Evolutionary conservation across 805 yeast genomes (phyloP).

Genomic region (Lipomyces starkeyi): DNA sequence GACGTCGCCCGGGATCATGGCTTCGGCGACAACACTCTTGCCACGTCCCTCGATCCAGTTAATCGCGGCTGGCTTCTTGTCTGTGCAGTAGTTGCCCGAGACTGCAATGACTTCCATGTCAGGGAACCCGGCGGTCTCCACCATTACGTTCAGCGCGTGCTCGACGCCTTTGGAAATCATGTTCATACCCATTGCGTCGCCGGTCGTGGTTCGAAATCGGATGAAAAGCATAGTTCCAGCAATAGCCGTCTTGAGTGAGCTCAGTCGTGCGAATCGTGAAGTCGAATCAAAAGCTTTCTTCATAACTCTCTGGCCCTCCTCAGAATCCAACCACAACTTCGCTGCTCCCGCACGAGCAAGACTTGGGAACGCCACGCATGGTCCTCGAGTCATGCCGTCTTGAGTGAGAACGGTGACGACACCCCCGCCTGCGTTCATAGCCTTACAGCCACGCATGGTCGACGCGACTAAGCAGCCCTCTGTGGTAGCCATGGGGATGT

Average conservation of each 20-base stretch:
- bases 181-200: slow-evolving; percentile 99
- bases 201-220: slow-evolving; percentile 97
- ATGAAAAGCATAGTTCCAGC: slow-evolving; percentile 90
- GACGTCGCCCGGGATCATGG: slow-evolving; percentile 79
- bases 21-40: slow-evolving; percentile 96
- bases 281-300: slow-evolving; percentile 95
- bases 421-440: slow-evolving; percentile 97
- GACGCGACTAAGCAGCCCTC: slow-evolving; percentile 99
- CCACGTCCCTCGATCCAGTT: slow-evolving; percentile 99
- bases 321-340: slow-evolving; percentile 93
- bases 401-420: slow-evolving; percentile 86
- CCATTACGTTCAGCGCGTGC: slow-evolving; percentile 80
- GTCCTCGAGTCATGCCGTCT: slow-evolving; percentile 99
- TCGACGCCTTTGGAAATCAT: slow-evolving; percentile 99
- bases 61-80: slow-evolving; percentile 96
- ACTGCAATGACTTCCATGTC: slow-evolving; percentile 94
- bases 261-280: slow-evolving; percentile 94
- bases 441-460: slow-evolving; percentile 98
- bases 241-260: slow-evolving; percentile 86
- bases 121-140: slow-evolving; percentile 84
- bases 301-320: slow-evolving; percentile 82
- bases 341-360: slow-evolving; percentile 91
- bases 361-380: slow-evolving; percentile 88
- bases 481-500: slow-evolving; percentile 98
- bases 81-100: slow-evolving; percentile 97